Evolutionary conservation across 768 basidiomycete genomes (phyloP), one percentile per base, ranked within the genome.

Genomic region (Infundibulicybe gibba): DNA sequence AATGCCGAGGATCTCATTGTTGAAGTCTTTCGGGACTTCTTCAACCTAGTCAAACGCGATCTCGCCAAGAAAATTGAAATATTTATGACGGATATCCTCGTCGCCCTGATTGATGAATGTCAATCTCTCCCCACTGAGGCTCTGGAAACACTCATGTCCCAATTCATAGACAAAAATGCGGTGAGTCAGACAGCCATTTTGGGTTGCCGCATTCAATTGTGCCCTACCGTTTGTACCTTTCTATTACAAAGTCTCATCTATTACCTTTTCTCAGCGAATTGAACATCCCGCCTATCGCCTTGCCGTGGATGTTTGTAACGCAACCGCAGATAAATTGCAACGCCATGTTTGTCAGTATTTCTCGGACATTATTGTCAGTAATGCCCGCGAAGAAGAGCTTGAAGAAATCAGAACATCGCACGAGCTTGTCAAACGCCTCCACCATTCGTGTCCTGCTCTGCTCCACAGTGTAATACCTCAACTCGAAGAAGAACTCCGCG

Each of bases 261-360:
- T 19, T 31, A 15, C 31, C 31, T n/a, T 48, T 48, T 17, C n/a
- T 44, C 56, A 86, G 85, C 73, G 79, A 46, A 66, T 80, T 53
- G 87, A 89, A 34, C 83, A 88, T 51, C 80, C 90, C 9, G 81
- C 87, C 0, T 87, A 83, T 63, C 81, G 88, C 32, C 77, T 97
- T 32, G 92, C 91, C 0, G 85, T 89, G 3, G 83, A 89, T 56
- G 81, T 97, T 21, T 94, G 91, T 74, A 93, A 84, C 48, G 72
- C 73, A 17, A 85, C 90, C 0, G 76, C 89, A 3, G 91, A 94
- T 64, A 90, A 87, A 62, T 77, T 97, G 5, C 90, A 93, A 61
- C 83, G 93, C 5, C 81, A 93, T 51, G 87, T 95, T 40, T 89
- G 85, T 59, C 83, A 89, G 55, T 94, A 97, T 67, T 97, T 99